Evolutionary conservation across 192 early-diverging fungal genomes (phyloP), one percentile per base, ranked within the genome.

Genomic region (Thamnidium elegans): DNA sequence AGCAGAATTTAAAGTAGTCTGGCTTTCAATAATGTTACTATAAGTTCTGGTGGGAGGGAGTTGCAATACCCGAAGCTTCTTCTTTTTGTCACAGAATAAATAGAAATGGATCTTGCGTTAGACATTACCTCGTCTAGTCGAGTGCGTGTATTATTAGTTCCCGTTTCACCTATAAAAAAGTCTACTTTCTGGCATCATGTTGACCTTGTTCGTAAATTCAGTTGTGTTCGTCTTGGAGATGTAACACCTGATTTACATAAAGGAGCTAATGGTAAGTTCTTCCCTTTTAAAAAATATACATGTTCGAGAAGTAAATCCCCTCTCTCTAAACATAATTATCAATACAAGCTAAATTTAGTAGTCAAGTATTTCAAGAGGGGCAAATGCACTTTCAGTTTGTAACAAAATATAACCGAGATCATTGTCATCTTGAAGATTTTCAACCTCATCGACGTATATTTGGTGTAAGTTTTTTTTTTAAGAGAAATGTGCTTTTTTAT

Each of bases 361-460:
- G 80, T 62, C 81, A 80, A 48, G 70, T 74, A 7, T 83, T 82
- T 7, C 80, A 82, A 61, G 86, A 90, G 46, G 90, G 89, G 17
- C 80, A 83, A 60, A 67, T 92, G 15, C 79, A 86, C 53, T 88
- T 91, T 55, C 84, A 92, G 47, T 87, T 90, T 67, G 78, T 84
- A 14, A 91, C 88, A 15, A 75, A 48, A 48, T 48, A 48, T 19
- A 48, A 82, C 44, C 58, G 70, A 43, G 89, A 92, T 50, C 86
- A 89, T 55, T 72, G 76, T 26, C 81, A 82, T 47, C 77, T 91
- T 55, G 89, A 89, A 63, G 90, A 93, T 58, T 84, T 92, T 63
- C 88, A 92, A 61, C 76, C 84, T 63, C 81, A 87, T 66, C 73
- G 86, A 34, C 87, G 89, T 44, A 71, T 92, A 60, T 84, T 92